Evolutionary conservation across 2,329 filamentous ascomycete species (phyloP), one percentile per base, ranked within the genome.

Genomic region (Diaporthe longicolla): DNA sequence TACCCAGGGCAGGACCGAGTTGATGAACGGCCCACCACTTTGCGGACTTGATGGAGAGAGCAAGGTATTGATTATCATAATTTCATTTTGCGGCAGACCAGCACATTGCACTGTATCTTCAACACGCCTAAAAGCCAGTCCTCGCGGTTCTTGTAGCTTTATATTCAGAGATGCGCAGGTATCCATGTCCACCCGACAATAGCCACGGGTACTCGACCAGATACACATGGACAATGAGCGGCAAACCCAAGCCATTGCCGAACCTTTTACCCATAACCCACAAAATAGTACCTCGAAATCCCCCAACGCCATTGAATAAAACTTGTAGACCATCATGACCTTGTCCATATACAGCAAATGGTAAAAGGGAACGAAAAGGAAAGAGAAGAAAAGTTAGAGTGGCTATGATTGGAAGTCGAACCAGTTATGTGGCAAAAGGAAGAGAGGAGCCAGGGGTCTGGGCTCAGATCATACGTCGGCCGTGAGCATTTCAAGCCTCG

Each of bases 401-500:
- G 50, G 70, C 73, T 73, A 66, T 73, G 58, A 66, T 19, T 61
- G 24, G 58, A 61, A 54, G 32, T 40, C 19, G 40, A 48, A 52
- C 45, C 55, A 1, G 40, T 17, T 17, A 19, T 54, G 32, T 24
- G 37, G 21, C 21, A 29, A 10, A 32, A 54, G 37, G 17, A 45
- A 32, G 21, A 5, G n/a, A 13, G n/a, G 10, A 21, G 55, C 29
- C 5, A 32, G 19, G 21, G 26, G 43, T 11, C 61, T 26, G 17
- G 29, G 21, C 45, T 26, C 29, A 6, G 26, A 74, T 78, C 79
- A 82, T 77, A 80, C 75, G 5, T 79, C 80, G 21, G 78, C 72
- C 15, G 79, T 82, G 48, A 85, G 77, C 73, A 79, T 77, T 72
- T 85, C 82, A 74, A 87, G 77, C 76, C 83, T 81, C 48, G 82